Evolutionary conservation across 352 stramenopile species (phyloP).

Genomic region (Blastocystis sp.): DNA sequence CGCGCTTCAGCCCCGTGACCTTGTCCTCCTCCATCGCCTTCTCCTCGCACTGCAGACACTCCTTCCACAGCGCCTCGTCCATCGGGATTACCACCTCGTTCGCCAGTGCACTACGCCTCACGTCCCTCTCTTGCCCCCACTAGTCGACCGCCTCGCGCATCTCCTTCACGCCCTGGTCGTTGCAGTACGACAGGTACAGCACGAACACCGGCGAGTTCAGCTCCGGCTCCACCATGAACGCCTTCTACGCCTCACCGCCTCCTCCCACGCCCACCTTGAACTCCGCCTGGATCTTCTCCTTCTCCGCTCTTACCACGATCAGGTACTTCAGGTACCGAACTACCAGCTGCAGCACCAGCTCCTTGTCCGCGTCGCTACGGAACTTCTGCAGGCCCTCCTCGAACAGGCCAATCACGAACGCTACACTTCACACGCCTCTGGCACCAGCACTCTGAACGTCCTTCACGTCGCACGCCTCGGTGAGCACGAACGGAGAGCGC

Average conservation of each 20-base stretch:
- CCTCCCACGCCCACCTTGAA: not conserved
- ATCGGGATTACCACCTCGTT: constrained; percentile 61
- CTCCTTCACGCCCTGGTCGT: not conserved
- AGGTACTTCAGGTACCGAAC: constrained; percentile 51
- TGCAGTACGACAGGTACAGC: constrained; percentile 53
- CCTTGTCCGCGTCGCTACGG: not conserved
- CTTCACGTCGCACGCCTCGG: not conserved
- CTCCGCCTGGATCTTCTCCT: not conserved
- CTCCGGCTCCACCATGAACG: constrained; percentile 29
- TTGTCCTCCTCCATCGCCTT: constrained; percentile 7
- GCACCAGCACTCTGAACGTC: not conserved
- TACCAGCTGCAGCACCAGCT: not conserved
- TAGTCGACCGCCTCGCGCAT: constrained; percentile 8
- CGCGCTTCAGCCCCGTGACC: not conserved
- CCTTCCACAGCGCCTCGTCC: not conserved
- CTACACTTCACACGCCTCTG: not conserved
- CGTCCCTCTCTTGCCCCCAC: not conserved
- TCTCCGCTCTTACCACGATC: not conserved
- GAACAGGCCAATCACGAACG: not conserved
- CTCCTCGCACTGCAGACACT: constrained; percentile 47
- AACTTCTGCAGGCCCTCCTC: constrained; percentile 15
- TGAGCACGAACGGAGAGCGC: not conserved
- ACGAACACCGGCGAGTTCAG: constrained; percentile 53
- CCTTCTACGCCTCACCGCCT: not conserved
- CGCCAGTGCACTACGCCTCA: constrained; percentile 36